Evolutionary conservation across 164 flowering plant genomes (phyloP), one percentile per base, ranked within the genome.

Genomic region (Saururus chinensis): DNA sequence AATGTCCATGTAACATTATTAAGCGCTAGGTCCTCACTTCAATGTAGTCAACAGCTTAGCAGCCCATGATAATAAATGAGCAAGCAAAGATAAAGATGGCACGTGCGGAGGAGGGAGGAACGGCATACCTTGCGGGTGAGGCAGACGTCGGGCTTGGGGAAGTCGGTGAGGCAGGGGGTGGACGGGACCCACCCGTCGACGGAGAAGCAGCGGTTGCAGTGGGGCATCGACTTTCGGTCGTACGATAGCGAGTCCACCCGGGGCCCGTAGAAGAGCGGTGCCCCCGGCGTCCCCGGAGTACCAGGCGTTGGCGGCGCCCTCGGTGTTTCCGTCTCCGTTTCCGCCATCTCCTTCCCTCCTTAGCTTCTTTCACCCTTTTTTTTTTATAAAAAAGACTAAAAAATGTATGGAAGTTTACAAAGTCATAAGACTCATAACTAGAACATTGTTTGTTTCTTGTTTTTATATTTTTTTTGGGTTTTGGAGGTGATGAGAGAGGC

Each of bases 211-310:
- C 80, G 53, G 60, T 64, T 80, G 80, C 93, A 84, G 23, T 80
- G 68, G 7, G 92, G 86, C 93, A 85, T 86, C 67, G 87, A 77
- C 75, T 87, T 84, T 42, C 96, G 73, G 51, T 88, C 96, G 63
- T 84, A 88, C 0, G 95, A 86, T 62, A 85, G 64, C 8, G 98
- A 92, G 72, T 92, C 98, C 56, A 88, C 79, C 59, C 91, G 68
- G 65, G 61, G 48, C 10, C 72, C 51, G 51, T 86, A 11, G 51
- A 87, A 79, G 71, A 87, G 73, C 51, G 97, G 90, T 9, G 74
- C 77, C 0, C 85, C 90, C 0, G 92, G 92, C 19, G 92, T 83
- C 13, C 88, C 89, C 0, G 95, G 95, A 11, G 95, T 87, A 45
- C 85, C 77, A 62, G 97, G 95, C 0, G 86, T 79, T 2, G 49